phyloP scores from a whole-genome alignment of 2,329 filamentous ascomycete genomes.

The Metarhizium humberi region DNA sequence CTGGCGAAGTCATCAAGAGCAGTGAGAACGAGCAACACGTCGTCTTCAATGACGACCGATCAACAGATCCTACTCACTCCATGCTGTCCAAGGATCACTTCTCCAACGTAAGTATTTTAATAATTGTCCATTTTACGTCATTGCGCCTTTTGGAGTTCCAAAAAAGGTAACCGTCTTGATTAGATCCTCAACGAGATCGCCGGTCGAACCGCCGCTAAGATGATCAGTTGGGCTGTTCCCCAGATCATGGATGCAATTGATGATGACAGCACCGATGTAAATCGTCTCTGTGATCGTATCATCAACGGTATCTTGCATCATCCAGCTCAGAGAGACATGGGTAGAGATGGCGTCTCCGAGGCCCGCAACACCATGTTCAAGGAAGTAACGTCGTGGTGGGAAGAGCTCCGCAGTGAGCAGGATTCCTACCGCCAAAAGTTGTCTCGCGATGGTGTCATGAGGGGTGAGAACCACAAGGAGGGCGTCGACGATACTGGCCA shows the following conservation, averaged over 20 bases:
- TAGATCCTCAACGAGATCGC: conserved; percentile 78
- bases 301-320: conserved; percentile 80
- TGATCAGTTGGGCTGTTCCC: conserved; percentile 78
- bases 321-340: conserved; percentile 65
- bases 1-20: conserved; percentile 77
- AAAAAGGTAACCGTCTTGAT: conserved; percentile 5
- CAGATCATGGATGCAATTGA: conserved; percentile 87
- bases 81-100: conserved; percentile 98
- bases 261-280: conserved; percentile 59
- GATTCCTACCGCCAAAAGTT: conserved; percentile 65
- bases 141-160: background rate
- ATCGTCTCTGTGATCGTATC: conserved; percentile 65
- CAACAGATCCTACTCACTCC: conserved; percentile 79
- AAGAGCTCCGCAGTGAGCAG: conserved; percentile 49
- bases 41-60: conserved; percentile 73
- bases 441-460: conserved; percentile 66
- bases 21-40: conserved; percentile 76
- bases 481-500: conserved; percentile 77
- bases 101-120: conserved; percentile 52
- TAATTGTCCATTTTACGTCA: background rate
- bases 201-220: conserved; percentile 69
- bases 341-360: conserved; percentile 60
- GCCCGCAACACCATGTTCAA: conserved; percentile 69
- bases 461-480: conserved; percentile 77
- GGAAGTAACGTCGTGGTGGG: conserved; percentile 81